Evolutionary conservation across 768 basidiomycete genomes (phyloP).

Genomic region (Amanita rimosa): DNA sequence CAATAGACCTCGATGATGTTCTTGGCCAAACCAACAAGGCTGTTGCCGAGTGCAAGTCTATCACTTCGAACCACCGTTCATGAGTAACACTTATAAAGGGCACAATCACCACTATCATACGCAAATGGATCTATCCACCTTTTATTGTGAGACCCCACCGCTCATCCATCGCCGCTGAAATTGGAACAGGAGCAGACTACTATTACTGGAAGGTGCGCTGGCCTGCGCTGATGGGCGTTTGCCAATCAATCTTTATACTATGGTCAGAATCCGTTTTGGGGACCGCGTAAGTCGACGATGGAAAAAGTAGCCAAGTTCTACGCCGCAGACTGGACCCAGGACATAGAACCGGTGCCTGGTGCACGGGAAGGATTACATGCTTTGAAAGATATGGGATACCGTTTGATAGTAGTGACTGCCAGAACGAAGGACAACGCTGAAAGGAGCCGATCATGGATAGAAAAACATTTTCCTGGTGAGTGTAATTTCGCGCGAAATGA

Average conservation of each 20-base stretch:
- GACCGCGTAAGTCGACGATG: slow-evolving; percentile 43
- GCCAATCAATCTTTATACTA: neutral
- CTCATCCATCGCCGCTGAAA: neutral
- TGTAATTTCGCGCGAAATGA: neutral
- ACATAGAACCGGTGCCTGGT: slow-evolving; percentile 44
- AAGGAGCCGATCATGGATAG: slow-evolving; percentile 56
- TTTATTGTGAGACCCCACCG: slow-evolving; percentile 39
- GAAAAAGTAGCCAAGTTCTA: slow-evolving; percentile 52
- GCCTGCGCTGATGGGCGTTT: neutral
- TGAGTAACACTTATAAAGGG: slow-evolving; percentile 28
- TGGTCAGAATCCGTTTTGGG: slow-evolving; percentile 49
- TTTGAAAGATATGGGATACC: slow-evolving; percentile 53
- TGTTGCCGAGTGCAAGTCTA: slow-evolving; percentile 43
- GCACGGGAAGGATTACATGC: slow-evolving; percentile 46
- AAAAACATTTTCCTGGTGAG: slow-evolving; percentile 51
- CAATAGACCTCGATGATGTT: slow-evolving; percentile 62
- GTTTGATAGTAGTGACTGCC: slow-evolving; percentile 70
- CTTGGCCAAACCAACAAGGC: slow-evolving; percentile 48
- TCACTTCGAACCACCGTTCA: neutral
- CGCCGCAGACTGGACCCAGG: slow-evolving; percentile 32
- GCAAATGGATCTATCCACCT: slow-evolving; percentile 40
- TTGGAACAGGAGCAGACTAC: slow-evolving; percentile 33
- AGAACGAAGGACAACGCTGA: slow-evolving; percentile 42
- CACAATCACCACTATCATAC: slow-evolving; percentile 53
- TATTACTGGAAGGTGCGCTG: slow-evolving; percentile 61